Evolutionary conservation across 352 stramenopile species (phyloP), one percentile per base, ranked within the genome.

Genomic region (Phytophthora ohioensis): DNA sequence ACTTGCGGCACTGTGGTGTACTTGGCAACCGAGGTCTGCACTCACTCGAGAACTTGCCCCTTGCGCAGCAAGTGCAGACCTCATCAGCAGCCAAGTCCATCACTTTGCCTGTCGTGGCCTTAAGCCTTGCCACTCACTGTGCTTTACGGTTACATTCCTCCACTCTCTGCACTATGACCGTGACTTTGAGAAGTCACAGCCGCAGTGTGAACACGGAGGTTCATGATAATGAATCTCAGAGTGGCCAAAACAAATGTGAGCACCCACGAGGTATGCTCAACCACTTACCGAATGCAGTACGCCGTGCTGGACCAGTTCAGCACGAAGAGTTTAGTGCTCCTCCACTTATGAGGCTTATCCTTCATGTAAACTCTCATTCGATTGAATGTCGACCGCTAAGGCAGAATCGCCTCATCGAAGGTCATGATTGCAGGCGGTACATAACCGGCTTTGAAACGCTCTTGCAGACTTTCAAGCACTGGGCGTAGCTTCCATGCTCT

Each of bases 211-310:
- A 27, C 21, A 27, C 21, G 21, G 21, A 27, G 21, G 21, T 27
- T 27, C 21, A 27, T 27, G 1, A 27, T 27, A 27, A 27, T 27
- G 21, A 27, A 27, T 27, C 21, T 27, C 21, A 27, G 21, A 21
- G 3, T 3, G 3, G 10, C 45, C 45, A 52, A 47, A 47, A 21
- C 30, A 21, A 21, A 47, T 5, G 27, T 30, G 42, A 47, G 42
- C 42, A 9, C 9, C 3, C 15, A 12, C 42, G 42, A 5, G 42
- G 17, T 21, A 41, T 41, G 31, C 49, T n/a, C 31, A 27, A 31
- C 7, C 3, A 43, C 49, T 57, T 35, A 57, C 51, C 51, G 35
- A 46, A 46, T 57, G 8, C 34, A 57, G 17, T 57, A 46, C 2
- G 51, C 6, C 2, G 13, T 46, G 3, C 2, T 8, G 8, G 15